These are phyloP conservation scores for Pleurostoma richardsiae DNA, from an alignment of 2,329 filamentous ascomycete species.

Conservation along the genomic window DNA sequence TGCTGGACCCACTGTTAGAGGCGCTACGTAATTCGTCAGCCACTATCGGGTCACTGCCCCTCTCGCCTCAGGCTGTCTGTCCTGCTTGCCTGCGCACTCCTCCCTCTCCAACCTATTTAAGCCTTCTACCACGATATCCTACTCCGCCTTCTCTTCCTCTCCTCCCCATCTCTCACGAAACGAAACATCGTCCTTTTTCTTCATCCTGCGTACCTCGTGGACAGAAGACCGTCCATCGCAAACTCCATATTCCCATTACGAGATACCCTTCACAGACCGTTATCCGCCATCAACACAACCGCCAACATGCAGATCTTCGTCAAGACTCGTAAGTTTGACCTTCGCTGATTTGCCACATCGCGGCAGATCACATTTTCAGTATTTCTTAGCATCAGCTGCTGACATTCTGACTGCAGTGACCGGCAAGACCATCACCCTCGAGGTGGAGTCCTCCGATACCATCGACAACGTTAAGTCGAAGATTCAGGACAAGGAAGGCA, in stretches of 20 bases:
- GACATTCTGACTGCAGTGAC: constrained; percentile 48
- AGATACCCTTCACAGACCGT: constrained; percentile 5
- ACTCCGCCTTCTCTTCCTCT: constrained; percentile 16
- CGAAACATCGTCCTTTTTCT: not conserved
- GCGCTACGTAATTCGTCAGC: not conserved
- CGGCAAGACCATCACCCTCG: constrained; percentile 82
- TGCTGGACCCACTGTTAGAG: not conserved
- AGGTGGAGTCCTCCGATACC: constrained; percentile 73
- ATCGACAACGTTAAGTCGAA: constrained; percentile 87
- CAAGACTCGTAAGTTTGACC: constrained; percentile 73
- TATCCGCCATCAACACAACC: constrained; percentile 44
- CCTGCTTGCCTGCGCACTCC: constrained; percentile 18
- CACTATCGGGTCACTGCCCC: constrained; percentile 15
- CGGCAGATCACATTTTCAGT: constrained; percentile 14
- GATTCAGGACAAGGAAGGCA: constrained; percentile 89
- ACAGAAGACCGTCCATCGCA: no score
- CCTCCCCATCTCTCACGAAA: constrained; percentile 8
- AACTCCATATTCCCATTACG: no score
- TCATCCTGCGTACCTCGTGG: no score
- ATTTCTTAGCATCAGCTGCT: constrained; percentile 44
- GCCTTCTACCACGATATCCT: constrained; percentile 14
- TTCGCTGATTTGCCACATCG: constrained; percentile 10
- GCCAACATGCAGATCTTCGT: constrained; percentile 95
- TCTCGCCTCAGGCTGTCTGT: constrained; percentile 12
- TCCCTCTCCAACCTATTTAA: constrained; percentile 16